Evolutionary conservation across 1,284 basidiomycete genomes (phyloP).

Genomic region (Ganoderma meredithae): DNA sequence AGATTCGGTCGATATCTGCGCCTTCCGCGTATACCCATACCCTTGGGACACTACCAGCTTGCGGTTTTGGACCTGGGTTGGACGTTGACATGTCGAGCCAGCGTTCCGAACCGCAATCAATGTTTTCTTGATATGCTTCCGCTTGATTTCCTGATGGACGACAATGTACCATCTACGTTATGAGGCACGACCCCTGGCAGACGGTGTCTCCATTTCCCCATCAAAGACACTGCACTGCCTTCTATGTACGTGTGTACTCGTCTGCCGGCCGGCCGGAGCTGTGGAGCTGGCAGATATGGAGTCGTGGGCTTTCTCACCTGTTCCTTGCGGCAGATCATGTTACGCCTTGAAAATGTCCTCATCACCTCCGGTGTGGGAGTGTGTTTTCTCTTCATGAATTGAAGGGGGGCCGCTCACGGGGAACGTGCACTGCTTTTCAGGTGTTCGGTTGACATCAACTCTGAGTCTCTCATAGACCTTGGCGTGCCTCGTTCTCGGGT

Average conservation of each 20-base stretch:
- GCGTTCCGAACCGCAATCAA: background rate
- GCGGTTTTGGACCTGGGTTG: background rate
- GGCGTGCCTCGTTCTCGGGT: no score
- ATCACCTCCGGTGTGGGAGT: background rate
- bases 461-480: no score
- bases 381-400: no score
- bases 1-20: background rate
- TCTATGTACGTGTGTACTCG: background rate
- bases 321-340: background rate
- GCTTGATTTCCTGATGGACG: background rate
- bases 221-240: background rate
- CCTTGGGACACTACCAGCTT: background rate
- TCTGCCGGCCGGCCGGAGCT: no score
- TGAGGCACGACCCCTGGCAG: background rate
- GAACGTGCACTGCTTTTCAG: no score
- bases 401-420: no score
- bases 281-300: background rate
- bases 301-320: background rate
- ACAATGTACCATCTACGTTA: background rate
- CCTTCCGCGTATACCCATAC: background rate
- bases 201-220: background rate
- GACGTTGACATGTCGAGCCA: background rate
- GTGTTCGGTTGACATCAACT: no score
- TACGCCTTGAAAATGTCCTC: background rate
- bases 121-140: background rate